phyloP scores from a whole-genome alignment of 2,329 filamentous ascomycete species.

The Diaporthe amygdali region DNA sequence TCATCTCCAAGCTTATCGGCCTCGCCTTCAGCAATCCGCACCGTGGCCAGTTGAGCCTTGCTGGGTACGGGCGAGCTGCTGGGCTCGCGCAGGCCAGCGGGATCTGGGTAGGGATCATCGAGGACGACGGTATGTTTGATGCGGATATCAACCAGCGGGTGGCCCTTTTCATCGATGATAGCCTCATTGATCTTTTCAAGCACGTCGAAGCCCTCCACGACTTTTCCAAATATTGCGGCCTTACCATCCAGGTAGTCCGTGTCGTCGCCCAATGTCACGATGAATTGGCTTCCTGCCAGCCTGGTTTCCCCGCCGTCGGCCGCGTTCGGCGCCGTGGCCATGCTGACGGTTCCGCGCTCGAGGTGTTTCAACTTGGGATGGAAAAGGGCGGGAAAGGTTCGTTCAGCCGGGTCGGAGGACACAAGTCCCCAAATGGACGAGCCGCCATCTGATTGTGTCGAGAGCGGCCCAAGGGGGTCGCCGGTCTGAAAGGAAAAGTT shows the following conservation, averaged over 20 bases:
- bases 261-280: slow-evolving; percentile 88
- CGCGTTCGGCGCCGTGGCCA: slow-evolving; percentile 85
- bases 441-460: slow-evolving; percentile 86
- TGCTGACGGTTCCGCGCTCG: slow-evolving; percentile 91
- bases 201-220: slow-evolving; percentile 94
- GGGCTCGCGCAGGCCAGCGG: slow-evolving; percentile 75
- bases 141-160: slow-evolving; percentile 91
- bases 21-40: slow-evolving; percentile 84
- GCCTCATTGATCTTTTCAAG: slow-evolving; percentile 92
- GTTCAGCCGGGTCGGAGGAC: slow-evolving; percentile 68
- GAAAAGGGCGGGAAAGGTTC: slow-evolving; percentile 84
- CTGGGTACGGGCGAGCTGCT: slow-evolving; percentile 81
- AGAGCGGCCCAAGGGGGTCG: slow-evolving; percentile 88
- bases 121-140: slow-evolving; percentile 92
- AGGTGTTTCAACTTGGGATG: slow-evolving; percentile 86
- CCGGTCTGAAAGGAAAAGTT: slow-evolving; percentile 96
- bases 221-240: slow-evolving; percentile 92
- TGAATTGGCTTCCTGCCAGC: slow-evolving; percentile 88
- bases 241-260: slow-evolving; percentile 92
- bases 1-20: slow-evolving; percentile 79
- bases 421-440: slow-evolving; percentile 90
- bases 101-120: slow-evolving; percentile 91
- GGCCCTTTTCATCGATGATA: slow-evolving; percentile 84
- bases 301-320: slow-evolving; percentile 77
- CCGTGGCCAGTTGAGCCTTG: slow-evolving; percentile 85